Conservation (phyloP, 495 filamentous ascomycete genomes). For the Aspergillus nidulans region DNA sequence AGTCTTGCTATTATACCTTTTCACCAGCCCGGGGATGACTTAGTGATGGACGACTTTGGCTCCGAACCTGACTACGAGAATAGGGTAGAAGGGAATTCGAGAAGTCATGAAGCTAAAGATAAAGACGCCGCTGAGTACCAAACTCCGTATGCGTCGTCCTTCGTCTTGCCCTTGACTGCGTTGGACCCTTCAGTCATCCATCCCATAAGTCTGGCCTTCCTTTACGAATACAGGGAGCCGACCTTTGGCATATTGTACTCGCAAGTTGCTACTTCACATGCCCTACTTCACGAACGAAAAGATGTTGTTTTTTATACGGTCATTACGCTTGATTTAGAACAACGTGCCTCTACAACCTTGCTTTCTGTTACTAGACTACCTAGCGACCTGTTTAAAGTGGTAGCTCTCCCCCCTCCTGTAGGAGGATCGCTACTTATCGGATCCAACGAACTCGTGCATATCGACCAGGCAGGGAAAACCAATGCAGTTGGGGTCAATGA, state of each 20-base stretch:
- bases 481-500: conserved; percentile 93
- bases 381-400: conserved; percentile 81
- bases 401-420: conserved; percentile 78
- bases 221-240: conserved; percentile 95
- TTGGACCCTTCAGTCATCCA: conserved; percentile 83
- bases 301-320: conserved; percentile 87
- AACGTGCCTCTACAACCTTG: conserved; percentile 88
- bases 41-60: conserved; percentile 87
- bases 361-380: conserved; percentile 80
- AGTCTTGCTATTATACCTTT: conserved; percentile 95
- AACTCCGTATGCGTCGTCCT: conserved; percentile 84
- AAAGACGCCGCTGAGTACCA: conserved; percentile 55
- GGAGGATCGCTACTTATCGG: conserved; percentile 87
- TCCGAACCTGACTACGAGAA: conserved; percentile 62
- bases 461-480: conserved; percentile 91
- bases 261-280: conserved; percentile 61
- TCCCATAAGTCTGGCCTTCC: conserved; percentile 86
- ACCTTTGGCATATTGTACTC: conserved; percentile 93
- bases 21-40: conserved; percentile 75
- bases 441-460: conserved; percentile 85
- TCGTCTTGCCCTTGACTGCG: conserved; percentile 78
- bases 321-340: conserved; percentile 90
- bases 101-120: conserved; percentile 23
- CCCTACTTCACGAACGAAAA: conserved; percentile 70
- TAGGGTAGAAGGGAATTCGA: conserved; percentile 13